Evolutionary conservation across 257 asterid species (phyloP).

Genomic region (Solanum ossicruentum): DNA sequence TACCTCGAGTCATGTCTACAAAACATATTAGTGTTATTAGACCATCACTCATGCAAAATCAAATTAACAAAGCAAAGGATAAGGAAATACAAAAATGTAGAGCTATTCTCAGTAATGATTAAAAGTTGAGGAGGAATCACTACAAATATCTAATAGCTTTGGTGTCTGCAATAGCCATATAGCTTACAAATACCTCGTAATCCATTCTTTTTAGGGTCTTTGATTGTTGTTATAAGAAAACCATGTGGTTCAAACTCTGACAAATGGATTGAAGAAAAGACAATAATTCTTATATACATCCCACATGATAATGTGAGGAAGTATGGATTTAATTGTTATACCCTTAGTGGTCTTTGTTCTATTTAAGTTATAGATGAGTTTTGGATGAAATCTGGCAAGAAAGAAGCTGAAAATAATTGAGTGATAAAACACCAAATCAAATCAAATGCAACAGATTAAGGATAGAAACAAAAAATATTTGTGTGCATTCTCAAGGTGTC

Average conservation of each 20-base stretch:
- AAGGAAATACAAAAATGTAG: no score
- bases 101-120: no score
- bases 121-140: no score
- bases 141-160: no score
- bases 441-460: background rate
- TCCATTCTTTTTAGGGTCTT: background rate
- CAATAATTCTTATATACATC: background rate
- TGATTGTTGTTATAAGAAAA: background rate
- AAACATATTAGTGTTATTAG: no score
- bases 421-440: background rate
- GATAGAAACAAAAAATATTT: background rate
- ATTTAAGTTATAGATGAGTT: background rate
- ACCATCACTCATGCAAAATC: no score
- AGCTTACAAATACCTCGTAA: constrained; percentile 1
- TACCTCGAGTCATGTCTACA: no score
- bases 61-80: no score
- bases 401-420: background rate
- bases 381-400: background rate
- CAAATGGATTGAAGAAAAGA: background rate
- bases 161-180: no score
- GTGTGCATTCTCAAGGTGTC: background rate
- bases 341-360: background rate
- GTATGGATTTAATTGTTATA: background rate
- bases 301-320: background rate
- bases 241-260: background rate